Evolutionary conservation across 345 rosid species (phyloP), one percentile per base, ranked within the genome.

Genomic region (Aquilaria malaccensis): DNA sequence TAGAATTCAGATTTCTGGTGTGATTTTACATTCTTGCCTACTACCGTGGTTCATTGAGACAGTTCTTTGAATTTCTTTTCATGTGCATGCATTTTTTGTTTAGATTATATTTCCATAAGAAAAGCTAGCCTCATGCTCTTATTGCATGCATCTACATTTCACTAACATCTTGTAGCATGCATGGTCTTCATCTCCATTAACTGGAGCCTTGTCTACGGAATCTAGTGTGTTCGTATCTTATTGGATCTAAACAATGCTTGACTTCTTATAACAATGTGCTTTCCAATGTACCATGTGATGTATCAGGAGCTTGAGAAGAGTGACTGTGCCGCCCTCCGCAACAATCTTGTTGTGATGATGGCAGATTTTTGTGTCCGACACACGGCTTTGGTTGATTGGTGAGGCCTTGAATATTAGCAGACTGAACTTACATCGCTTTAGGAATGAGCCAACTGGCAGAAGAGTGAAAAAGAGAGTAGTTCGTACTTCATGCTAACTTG

Each of bases 341-440:
- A 93, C 74, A 93, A 93, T 77, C 89, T 93, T 65, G 84, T 93
- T 2, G 94, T 93, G 66, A 84, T 66, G 32, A 81, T 87, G 90
- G 82, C 98, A 11, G 98, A 89, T 74, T 93, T 93, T 69, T 93
- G 96, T 57, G 94, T 93, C 64, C 96, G 89, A 55, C 80, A 89
- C 67, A 89, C 98, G 55, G 94, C 97, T 72, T 68, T 89, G 60
- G 84, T 93, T 63, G 98, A 93, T 72, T 85, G 98, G 98, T 93
- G 75, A 82, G 83, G 60, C 68, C 52, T 70, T 45, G 52, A 65
- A 33, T 61, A n/a, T 54, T 58, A 63, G 55, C 41, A 22, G 43
- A 48, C 22, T 49, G 30, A 55, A 47, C 59, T 50, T 55, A 56
- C 7, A 37, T 37, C 13, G 60, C 54, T 61, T 31, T 45, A 47